A percentile compares a stretch with the other conserved stretches of the same genome.
Evolutionary conservation across 176 grass and related monocot genomes (phyloP).

Genomic region (Panicum miliaceum): DNA sequence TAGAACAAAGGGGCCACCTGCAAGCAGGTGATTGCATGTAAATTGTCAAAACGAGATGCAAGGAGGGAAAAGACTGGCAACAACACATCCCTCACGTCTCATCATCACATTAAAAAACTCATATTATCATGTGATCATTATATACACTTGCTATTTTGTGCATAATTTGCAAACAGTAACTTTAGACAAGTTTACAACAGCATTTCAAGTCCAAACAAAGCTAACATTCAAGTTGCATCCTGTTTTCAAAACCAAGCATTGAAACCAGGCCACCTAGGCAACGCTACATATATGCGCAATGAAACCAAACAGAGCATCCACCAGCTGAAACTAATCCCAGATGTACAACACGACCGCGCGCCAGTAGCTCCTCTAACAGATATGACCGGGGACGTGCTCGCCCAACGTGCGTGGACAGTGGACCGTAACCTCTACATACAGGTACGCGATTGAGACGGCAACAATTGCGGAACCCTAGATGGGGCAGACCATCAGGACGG

Average conservation of each 20-base stretch:
- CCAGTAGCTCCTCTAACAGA: background rate
- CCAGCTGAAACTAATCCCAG: background rate
- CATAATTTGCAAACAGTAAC: background rate
- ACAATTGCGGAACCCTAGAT: conserved; percentile 23
- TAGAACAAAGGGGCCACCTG: conserved; percentile 28
- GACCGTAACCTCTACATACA: background rate
- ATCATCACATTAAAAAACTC: background rate
- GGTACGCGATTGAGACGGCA: background rate
- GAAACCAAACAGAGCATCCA: background rate
- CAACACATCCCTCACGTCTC: background rate
- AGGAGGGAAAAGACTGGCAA: background rate
- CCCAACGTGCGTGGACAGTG: background rate
- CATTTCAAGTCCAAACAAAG: background rate
- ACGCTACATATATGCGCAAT: background rate
- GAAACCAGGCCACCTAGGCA: background rate
- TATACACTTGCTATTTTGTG: background rate
- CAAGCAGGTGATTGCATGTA: background rate
- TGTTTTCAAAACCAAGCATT: background rate
- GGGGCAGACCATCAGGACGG: background rate
- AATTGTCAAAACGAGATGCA: background rate
- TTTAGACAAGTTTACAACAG: background rate
- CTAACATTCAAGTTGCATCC: background rate
- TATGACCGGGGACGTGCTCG: background rate
- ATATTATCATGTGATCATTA: background rate
- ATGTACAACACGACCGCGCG: background rate